Evolutionary conservation across 768 basidiomycete genomes (phyloP).

Genomic region (Pisolithus tinctorius): DNA sequence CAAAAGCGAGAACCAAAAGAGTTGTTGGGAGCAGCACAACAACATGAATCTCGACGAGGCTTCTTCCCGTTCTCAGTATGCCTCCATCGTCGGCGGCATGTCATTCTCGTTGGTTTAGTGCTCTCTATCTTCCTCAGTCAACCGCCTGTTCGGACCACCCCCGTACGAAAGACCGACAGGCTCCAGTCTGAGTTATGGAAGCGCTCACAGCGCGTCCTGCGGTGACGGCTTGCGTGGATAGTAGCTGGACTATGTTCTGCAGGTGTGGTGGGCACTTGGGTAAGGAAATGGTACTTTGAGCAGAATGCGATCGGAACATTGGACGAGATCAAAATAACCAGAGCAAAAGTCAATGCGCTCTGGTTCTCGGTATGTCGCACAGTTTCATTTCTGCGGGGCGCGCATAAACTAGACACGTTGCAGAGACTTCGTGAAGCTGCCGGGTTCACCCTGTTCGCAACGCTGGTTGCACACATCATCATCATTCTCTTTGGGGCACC

Average conservation of each 20-base stretch:
- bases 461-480: constrained; percentile 41
- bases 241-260: constrained; percentile 49
- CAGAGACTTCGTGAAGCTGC: constrained; percentile 50
- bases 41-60: not conserved
- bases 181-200: constrained; percentile 65
- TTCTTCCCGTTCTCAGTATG: constrained; percentile 53
- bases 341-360: constrained; percentile 30
- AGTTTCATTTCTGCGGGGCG: not conserved
- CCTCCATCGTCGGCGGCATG: constrained; percentile 60
- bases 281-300: constrained; percentile 52
- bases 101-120: constrained; percentile 54
- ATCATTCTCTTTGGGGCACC: constrained; percentile 75
- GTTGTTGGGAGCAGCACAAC: not conserved
- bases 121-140: constrained; percentile 65
- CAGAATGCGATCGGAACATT: constrained; percentile 34
- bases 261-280: constrained; percentile 68
- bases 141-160: constrained; percentile 37
- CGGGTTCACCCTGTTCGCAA: constrained; percentile 43
- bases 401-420: constrained; percentile 3
- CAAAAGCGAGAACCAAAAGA: not conserved
- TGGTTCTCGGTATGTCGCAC: constrained; percentile 33
- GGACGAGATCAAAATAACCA: constrained; percentile 38
- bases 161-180: constrained; percentile 37
- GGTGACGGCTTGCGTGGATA: constrained; percentile 51
- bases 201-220: constrained; percentile 56